Base-by-base conservation (phyloP, 176 grass and related monocot species). In the Cocos nucifera region DNA sequence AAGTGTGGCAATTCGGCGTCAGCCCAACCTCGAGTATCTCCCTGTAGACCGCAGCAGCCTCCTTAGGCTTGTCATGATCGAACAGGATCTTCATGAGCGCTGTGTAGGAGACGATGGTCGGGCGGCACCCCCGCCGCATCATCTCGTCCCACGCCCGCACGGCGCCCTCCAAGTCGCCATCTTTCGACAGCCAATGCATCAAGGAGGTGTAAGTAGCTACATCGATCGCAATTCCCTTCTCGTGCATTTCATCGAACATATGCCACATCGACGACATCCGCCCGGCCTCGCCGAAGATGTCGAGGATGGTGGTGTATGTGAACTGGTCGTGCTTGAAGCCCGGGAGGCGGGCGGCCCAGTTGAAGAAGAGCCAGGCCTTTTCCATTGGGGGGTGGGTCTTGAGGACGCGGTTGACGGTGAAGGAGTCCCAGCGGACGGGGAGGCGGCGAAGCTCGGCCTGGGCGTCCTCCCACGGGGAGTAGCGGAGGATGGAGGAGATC, bases 361-460 rank as follows among this genome's bases (percentile, higher is more conserved):
- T 76, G 83, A 92, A 92, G 79, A 92, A 87, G 53, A 92, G 83
- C 80, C 80, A 92, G 56, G 83, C 76, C 77, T 83, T 87, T 0
- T 83, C 59, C 60, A 87, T 78, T 0, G 83, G 88, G 14, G 88
- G 88, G 61, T 92, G 88, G 35, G 83, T 83, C 74, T 92, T 92
- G 72, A 92, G 83, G 53, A 92, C 69, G 65, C 88, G 83, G 35
- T 85, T 78, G 19, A 92, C 77, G 52, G 66, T 77, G 75, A 83
- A 78, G 73, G 88, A 92, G 52, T 92, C 83, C 88, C 83, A 92
- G 39, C 51, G 18, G 68, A 92, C 12, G 0, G 76, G 73, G 6
- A 91, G 73, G 61, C 58, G 59, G 16, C 72, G 77, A 51, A 90
- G 83, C 52, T 83, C 75, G 18, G 65, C 54, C 2, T 60, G 60